A percentile compares a stretch with the other conserved stretches of the same genome.
phyloP scores from a whole-genome alignment of 495 filamentous ascomycete species.

The Diplogelasinospora grovesii region DNA sequence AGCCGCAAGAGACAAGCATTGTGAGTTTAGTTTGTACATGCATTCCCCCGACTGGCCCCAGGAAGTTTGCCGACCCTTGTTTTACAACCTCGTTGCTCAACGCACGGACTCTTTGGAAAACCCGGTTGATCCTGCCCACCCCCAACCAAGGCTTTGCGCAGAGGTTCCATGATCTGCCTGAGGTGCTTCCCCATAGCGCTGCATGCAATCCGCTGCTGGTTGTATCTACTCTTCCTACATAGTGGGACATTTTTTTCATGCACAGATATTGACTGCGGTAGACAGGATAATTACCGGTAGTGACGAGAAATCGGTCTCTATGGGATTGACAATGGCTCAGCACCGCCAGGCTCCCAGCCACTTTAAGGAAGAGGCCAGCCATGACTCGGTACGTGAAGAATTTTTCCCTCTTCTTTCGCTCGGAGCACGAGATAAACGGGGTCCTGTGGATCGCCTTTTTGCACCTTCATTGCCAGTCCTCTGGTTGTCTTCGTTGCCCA shows the following conservation, averaged over 20 bases:
- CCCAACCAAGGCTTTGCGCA: conserved; percentile 11
- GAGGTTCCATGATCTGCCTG: conserved; percentile 16
- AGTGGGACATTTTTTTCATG: too few species aligned
- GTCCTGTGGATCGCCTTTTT: background rate
- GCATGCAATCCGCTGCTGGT: conserved; percentile 7
- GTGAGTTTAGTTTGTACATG: too few species aligned
- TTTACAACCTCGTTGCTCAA: conserved; percentile 5
- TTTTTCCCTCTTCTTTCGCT: conserved; percentile 8
- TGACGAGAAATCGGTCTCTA: conserved; percentile 15
- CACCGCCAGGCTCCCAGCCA: conserved; percentile 34
- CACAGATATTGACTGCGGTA: too few species aligned
- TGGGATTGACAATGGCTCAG: conserved; percentile 36
- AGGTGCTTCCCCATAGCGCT: conserved; percentile 16
- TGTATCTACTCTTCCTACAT: too few species aligned
- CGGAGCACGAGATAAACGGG: conserved; percentile 2
- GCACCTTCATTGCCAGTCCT: background rate
- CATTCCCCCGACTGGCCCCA: background rate
- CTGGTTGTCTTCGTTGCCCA: too few species aligned
- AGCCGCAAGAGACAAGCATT: conserved; percentile 2
- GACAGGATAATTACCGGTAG: too few species aligned
- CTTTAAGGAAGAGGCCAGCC: conserved; percentile 30
- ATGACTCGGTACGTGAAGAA: conserved; percentile 30
- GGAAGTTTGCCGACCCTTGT: conserved; percentile 1
- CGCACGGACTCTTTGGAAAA: conserved; percentile 20
- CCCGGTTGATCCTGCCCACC: conserved; percentile 19